phyloP scores from a whole-genome alignment of 2,329 filamentous ascomycete genomes.

The Falciphora oryzae region DNA sequence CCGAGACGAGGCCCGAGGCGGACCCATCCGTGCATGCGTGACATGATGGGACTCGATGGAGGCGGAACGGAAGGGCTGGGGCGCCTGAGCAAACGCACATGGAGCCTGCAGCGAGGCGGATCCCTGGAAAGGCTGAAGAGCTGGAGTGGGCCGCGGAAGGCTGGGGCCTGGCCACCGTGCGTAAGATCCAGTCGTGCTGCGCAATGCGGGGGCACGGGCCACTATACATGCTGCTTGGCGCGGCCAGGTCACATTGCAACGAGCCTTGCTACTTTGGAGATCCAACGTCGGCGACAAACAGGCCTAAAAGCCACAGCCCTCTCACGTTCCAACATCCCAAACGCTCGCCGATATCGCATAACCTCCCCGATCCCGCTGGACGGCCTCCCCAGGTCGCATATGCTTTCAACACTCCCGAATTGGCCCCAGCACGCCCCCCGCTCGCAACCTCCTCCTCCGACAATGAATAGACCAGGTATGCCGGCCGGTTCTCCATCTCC shows the following conservation, averaged over 20 bases:
- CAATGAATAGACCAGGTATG: slow-evolving; percentile 59
- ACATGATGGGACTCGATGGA: neutral
- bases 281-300: slow-evolving; percentile 3
- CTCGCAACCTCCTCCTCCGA: slow-evolving; percentile 19
- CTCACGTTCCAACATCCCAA: neutral
- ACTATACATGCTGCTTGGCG: neutral
- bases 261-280: slow-evolving; percentile 2
- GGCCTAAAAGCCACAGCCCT: neutral
- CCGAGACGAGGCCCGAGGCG: too few relatives aligned
- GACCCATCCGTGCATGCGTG: neutral
- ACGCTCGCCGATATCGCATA: neutral
- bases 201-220: neutral
- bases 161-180: too few relatives aligned
- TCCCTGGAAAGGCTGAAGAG: neutral
- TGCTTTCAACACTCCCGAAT: slow-evolving; percentile 5
- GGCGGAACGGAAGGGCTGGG: too few relatives aligned
- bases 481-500: slow-evolving; percentile 18
- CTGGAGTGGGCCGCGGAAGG: neutral
- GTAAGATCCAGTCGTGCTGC: neutral
- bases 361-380: neutral
- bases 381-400: neutral
- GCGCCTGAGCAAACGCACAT: too few relatives aligned
- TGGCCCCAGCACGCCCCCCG: slow-evolving; percentile 7
- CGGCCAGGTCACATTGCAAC: slow-evolving; percentile 1
- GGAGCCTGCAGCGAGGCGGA: too few relatives aligned